Evolutionary conservation across 495 filamentous ascomycete genomes (phyloP).

Genomic region (Amniculicola lignicola): DNA sequence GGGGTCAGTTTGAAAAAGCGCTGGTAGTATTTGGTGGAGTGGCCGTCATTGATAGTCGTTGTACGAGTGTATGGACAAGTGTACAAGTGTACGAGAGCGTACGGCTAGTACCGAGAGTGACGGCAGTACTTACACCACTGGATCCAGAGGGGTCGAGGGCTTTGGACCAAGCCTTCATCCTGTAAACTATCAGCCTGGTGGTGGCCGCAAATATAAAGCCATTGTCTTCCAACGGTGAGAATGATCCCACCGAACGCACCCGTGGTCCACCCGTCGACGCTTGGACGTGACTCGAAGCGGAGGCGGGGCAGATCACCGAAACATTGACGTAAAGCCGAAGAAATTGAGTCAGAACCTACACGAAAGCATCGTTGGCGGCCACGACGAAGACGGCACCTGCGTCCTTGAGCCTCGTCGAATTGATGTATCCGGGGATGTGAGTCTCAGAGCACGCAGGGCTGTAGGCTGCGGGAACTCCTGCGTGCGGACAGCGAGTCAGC

Average conservation of each 20-base stretch:
- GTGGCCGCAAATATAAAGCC: background rate
- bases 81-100: slow-evolving; percentile 29
- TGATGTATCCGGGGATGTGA: slow-evolving; percentile 81
- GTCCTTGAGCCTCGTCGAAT: slow-evolving; percentile 65
- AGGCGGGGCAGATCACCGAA: no score
- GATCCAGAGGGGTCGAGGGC: slow-evolving; percentile 66
- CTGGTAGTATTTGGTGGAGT: background rate
- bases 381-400: slow-evolving; percentile 83
- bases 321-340: background rate
- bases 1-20: background rate
- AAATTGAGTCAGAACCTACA: slow-evolving; percentile 54
- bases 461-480: slow-evolving; percentile 81
- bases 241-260: no score
- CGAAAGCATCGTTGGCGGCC: slow-evolving; percentile 88
- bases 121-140: slow-evolving; percentile 62
- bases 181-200: slow-evolving; percentile 36
- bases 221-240: no score
- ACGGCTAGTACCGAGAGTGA: background rate
- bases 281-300: no score
- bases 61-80: slow-evolving; percentile 4
- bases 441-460: slow-evolving; percentile 74
- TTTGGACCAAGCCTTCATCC: slow-evolving; percentile 82
- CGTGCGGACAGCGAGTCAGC: background rate
- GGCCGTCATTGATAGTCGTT: background rate
- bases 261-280: no score